Evolutionary conservation across 495 filamentous ascomycete species (phyloP), one percentile per base, ranked within the genome.

Genomic region (Hypomontagnella monticulosa): DNA sequence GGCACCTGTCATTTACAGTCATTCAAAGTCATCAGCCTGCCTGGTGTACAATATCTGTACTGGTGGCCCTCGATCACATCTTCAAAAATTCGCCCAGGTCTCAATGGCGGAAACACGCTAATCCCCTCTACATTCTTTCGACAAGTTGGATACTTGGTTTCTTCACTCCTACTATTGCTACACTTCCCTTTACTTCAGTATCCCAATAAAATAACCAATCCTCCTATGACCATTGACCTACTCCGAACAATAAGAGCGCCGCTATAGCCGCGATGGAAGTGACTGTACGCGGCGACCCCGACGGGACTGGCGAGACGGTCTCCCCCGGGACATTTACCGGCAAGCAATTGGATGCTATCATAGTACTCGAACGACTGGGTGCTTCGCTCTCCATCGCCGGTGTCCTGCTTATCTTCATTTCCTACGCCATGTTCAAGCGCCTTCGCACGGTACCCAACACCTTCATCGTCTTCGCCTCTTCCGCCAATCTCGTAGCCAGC

Each of bases 371-470:
- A 70, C 75, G 82, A 43, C 46, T 76, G 10, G 79, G 79, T 7
- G 81, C 81, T 30, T 76, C 76, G 9, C 74, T 97, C 58, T 94
- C 91, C 3, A 70, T 95, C 12, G 41, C 87, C 1, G 88, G 87
- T 10, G 88, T 91, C 9, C 73, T 85, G 36, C 82, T 92, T 58
- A 90, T 96, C 32, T 82, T 96, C 55, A 66, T 85, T 41, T 89
- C 91, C 38, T 96, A 91, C 69, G 74, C 85, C 7, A 54, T 81
- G 4, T 86, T 83, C 44, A 80, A 78, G 55, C 73, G 79, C 23
- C 84, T 91, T 38, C 82, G 89, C 16, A 93, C 91, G 51, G 88
- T 92, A 2, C 91, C 93, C 58, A 96, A 94, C 67, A 86, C 89
- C 0, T 85, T 97, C 15, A 87, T 95, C 20, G 88, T 96, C 63